Base-by-base conservation (phyloP, 345 rosid genomes). In the Gossypium sturtianum region DNA sequence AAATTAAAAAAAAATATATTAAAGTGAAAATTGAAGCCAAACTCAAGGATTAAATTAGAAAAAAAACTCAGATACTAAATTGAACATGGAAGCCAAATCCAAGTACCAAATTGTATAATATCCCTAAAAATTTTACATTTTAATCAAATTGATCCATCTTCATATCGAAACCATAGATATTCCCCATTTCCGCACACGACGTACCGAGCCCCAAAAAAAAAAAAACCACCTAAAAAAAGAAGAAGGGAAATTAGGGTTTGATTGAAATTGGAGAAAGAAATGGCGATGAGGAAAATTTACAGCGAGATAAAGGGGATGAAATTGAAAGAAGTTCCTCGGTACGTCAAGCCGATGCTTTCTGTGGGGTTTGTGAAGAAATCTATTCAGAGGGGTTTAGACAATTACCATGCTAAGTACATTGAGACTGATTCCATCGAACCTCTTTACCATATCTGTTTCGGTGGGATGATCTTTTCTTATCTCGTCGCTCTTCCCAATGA, bases 401-500 rank as follows among this genome's bases (percentile, higher is more conserved):
- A 79, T 57, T 88, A 90, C 80, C 86, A 88, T 44, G 87, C 85
- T 45, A 88, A 88, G 83, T 86, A 90, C 87, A 88, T 90, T 38
- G 72, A 86, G 84, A 90, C 95, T 9, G 74, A 80, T 80, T 90
- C 92, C 74, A n/a, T 84, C 57, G 88, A 82, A 3, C 95, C 95
- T 22, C 76, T 90, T 63, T 82, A 43, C 68, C 95, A 90, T 76
- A 83, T 90, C 74, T 88, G 89, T 82, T 81, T 79, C 70, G 95
- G 95, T 2, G 95, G 95, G 76, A 82, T 90, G 86, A 69, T 84
- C 78, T 81, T 90, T 34, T 90, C 95, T 23, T 90, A 88, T 70
- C 91, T 90, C 51, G 75, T 90, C 25, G 92, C 95, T 44, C 95
- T 90, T 49, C 92, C 95, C 9, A 88, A 90, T 81, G 92, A 88